Percentiles rank a stretch among this genome's conserved stretches.
phyloP scores from a whole-genome alignment of 176 grass and related monocot genomes.

The Hordeum marinum region DNA sequence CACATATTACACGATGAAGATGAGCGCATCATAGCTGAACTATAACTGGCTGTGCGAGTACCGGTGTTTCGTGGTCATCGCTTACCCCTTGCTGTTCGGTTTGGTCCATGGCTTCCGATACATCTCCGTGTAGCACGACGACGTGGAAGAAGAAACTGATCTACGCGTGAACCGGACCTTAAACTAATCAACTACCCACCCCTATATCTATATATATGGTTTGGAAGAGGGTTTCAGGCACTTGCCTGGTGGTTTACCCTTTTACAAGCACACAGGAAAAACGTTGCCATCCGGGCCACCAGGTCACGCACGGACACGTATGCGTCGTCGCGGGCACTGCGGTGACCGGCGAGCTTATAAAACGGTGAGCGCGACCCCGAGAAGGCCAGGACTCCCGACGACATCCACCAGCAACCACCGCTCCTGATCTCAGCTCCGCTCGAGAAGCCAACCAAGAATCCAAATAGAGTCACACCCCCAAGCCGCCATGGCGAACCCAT shows the following conservation, averaged over 20 bases:
- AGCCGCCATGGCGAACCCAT: slow-evolving; percentile 34
- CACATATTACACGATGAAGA: no score
- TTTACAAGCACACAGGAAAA: neutral
- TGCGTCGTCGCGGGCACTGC: neutral
- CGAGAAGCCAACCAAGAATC: neutral
- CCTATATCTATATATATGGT: no score
- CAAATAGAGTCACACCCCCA: neutral
- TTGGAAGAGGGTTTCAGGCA: neutral
- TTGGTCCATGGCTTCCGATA: neutral
- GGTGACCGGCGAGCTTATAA: neutral
- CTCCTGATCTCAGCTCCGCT: neutral
- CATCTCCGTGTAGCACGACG: neutral
- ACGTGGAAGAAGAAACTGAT: neutral
- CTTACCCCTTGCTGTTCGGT: no score
- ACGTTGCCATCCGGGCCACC: neutral
- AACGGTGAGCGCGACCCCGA: neutral
- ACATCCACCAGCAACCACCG: neutral
- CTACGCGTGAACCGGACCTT: neutral
- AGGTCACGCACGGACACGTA: no score
- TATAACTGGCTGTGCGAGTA: no score
- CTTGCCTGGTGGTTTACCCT: neutral
- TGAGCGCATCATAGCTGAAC: no score
- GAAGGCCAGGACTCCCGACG: neutral
- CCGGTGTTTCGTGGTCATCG: no score
- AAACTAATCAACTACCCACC: neutral